Conservation (phyloP, 1,139 yeast genomes). For the Candida albicans region DNA sequence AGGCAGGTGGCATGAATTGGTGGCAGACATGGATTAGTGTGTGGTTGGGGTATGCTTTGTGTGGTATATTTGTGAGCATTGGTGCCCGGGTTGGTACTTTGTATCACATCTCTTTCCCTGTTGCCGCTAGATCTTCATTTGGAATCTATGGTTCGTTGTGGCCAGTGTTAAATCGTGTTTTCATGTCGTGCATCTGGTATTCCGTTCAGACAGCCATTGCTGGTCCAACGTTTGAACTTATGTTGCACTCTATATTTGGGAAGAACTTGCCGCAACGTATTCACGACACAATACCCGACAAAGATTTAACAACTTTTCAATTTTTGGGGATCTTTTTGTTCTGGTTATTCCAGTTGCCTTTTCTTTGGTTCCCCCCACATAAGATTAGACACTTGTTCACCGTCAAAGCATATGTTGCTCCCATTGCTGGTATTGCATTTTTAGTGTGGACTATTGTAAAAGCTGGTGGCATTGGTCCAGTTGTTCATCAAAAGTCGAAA, state of each 20-base stretch:
- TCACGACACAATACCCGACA: slow-evolving; percentile 53
- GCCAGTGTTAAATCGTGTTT: slow-evolving; percentile 79
- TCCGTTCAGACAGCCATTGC: slow-evolving; percentile 83
- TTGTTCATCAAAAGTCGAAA: slow-evolving; percentile 50
- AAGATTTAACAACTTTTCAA: slow-evolving; percentile 57
- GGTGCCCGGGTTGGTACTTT: slow-evolving; percentile 72
- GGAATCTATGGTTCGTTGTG: slow-evolving; percentile 78
- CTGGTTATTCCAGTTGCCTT: slow-evolving; percentile 76
- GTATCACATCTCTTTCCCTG: slow-evolving; percentile 79
- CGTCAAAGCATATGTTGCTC: slow-evolving; percentile 71
- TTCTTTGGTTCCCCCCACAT: slow-evolving; percentile 80
- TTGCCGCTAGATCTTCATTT: slow-evolving; percentile 68
- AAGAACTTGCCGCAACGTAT: slow-evolving; percentile 46
- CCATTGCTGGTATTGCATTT: slow-evolving; percentile 78
- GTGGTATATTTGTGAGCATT: slow-evolving; percentile 61
- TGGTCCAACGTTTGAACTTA: slow-evolving; percentile 75
- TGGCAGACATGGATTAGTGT: slow-evolving; percentile 89
- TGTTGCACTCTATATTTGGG: slow-evolving; percentile 69
- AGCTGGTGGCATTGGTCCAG: slow-evolving; percentile 74
- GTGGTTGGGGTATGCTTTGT: slow-evolving; percentile 67
- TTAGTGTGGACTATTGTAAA: slow-evolving; percentile 77
- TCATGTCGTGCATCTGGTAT: slow-evolving; percentile 83
- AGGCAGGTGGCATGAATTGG: slow-evolving; percentile 73
- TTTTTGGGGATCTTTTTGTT: slow-evolving; percentile 75
- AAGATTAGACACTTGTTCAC: slow-evolving; percentile 79